Evolutionary conservation across 2,329 filamentous ascomycete genomes (phyloP), one percentile per base, ranked within the genome.

Genomic region (Fusarium sp.): DNA sequence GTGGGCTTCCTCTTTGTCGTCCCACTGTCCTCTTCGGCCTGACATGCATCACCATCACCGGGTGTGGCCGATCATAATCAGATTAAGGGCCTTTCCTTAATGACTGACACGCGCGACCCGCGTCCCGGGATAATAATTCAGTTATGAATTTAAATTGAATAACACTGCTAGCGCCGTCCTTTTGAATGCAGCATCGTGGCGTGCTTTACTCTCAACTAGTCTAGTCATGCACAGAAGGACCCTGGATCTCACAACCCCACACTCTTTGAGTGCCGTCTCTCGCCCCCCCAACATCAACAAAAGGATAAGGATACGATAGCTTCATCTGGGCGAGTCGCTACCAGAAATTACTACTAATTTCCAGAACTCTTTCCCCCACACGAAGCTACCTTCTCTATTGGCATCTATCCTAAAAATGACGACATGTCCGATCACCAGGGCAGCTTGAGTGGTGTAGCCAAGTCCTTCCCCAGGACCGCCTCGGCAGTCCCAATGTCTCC

Each of bases 401-500:
- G 45, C 29, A 45, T n/a, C 45, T 48, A 14, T 45, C 45, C 48
- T 24, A 35, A 50, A 50, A 31, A 37, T 60, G 39, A 65, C 37
- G 37, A 43, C 43, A 39, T 39, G 27, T 59, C 43, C 70, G 37
- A 48, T 82, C 78, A 93, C 92, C 90, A 93, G 37, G 92, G 92
- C 41, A 94, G 80, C 76, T 92, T 88, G 65, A 94, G 83, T 37
- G 92, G 92, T 6, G 90, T 92, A 14, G 90, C 82, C 54, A 93
- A 82, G 73, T 88, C 83, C 71, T 88, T 88, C 7, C 92, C 92
- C 31, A 94, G 84, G 6, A 91, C 88, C 14, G 83, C 83, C 74
- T 92, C 90, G 16, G 91, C 92, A 67, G 91, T 94, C 13, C 92
- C 92, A 79, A 94, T 93, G 78, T 94, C 92, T 68, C 90, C 91